These are phyloP conservation scores for Aspergillus fumigatiaffinis DNA, from an alignment of 2,329 filamentous ascomycete species.

Conservation along the genomic window DNA sequence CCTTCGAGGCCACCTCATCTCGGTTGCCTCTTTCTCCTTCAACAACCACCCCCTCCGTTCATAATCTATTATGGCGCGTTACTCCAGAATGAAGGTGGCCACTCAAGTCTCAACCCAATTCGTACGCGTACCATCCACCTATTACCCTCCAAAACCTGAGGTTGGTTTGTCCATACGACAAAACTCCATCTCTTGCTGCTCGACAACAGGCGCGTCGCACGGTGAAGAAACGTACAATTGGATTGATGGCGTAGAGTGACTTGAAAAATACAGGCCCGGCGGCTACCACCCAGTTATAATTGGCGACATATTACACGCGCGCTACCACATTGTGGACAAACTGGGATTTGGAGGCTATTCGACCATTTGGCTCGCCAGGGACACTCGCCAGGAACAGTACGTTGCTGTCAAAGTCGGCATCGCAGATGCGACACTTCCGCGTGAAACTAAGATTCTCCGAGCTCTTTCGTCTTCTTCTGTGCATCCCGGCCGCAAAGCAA, in stretches of 20 bases:
- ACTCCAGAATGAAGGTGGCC: not conserved
- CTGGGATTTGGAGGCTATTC: conserved; percentile 41
- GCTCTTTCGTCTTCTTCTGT: not conserved
- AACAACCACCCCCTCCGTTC: not conserved
- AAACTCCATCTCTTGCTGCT: not conserved
- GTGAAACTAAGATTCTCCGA: conserved; percentile 16
- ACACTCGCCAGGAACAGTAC: conserved; percentile 21
- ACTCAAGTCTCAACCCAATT: not conserved
- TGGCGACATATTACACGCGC: conserved; percentile 20
- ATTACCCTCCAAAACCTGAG: not conserved
- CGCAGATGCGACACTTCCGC: conserved; percentile 8
- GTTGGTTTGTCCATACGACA: not conserved
- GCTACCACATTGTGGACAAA: conserved; percentile 40
- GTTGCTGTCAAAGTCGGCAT: conserved; percentile 26
- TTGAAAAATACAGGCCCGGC: conserved; percentile 24
- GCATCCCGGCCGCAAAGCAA: conserved; percentile 6
- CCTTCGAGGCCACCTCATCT: too few relatives aligned
- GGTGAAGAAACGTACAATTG: conserved; percentile 19
- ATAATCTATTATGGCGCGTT: not conserved
- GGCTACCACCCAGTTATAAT: conserved; percentile 32
- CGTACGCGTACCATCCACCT: not conserved
- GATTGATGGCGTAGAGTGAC: conserved; percentile 26
- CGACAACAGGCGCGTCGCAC: not conserved
- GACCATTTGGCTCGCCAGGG: conserved; percentile 40
- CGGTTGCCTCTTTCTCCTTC: not conserved